phyloP scores from a whole-genome alignment of 1,284 basidiomycete genomes.

The Melampsora larici-populina region DNA sequence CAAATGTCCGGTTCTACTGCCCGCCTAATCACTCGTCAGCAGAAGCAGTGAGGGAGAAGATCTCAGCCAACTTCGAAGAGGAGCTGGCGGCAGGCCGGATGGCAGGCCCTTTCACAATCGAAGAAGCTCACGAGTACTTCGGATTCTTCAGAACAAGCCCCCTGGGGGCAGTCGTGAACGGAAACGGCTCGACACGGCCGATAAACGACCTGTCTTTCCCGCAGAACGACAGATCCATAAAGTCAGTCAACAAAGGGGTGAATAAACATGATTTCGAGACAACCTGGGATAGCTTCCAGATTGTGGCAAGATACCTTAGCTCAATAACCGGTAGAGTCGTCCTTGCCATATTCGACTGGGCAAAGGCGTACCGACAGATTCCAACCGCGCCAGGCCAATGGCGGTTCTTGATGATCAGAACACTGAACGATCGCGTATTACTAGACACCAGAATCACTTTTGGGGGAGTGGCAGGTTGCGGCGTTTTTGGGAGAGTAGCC shows the following conservation, averaged over 20 bases:
- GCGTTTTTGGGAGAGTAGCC: not conserved
- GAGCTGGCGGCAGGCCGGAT: not conserved
- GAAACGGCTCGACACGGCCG: not conserved
- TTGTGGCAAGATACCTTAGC: not conserved
- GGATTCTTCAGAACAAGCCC: conserved; percentile 16
- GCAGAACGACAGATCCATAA: not conserved
- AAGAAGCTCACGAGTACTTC: not conserved
- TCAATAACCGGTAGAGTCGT: not conserved
- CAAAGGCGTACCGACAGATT: conserved; percentile 16
- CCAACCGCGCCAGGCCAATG: not conserved
- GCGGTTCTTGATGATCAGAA: not conserved
- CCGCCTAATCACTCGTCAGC: no score
- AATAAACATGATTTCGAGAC: not conserved
- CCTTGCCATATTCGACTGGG: not conserved
- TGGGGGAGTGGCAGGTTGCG: conserved; percentile 13
- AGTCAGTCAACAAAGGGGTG: not conserved
- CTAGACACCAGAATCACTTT: not conserved
- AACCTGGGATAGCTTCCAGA: conserved; percentile 9
- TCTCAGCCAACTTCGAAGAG: no score
- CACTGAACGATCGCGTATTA: not conserved
- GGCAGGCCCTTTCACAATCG: not conserved
- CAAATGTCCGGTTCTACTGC: no score
- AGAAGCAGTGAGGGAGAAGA: no score
- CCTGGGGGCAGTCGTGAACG: no score
- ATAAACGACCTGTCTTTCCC: conserved; percentile 13